Evolutionary conservation across 352 stramenopile species (phyloP), one percentile per base, ranked within the genome.

Genomic region (Pythium brachiatum): DNA sequence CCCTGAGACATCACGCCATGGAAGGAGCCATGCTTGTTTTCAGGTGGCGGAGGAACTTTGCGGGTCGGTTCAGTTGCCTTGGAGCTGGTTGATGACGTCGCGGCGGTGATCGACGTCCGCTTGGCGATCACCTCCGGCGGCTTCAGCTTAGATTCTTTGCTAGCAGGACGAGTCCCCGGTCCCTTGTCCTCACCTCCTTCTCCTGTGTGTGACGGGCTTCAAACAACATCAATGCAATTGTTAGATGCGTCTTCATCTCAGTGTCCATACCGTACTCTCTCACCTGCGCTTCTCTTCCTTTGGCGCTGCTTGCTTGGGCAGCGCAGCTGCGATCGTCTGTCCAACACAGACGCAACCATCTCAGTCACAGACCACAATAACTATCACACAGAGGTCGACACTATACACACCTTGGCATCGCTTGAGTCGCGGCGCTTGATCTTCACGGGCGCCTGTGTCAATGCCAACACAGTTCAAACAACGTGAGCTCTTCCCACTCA

Each of bases 111-210:
- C 15, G 64, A 63, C 3, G 20, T 59, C 23, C 51, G 18, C 52
- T 62, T 53, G 9, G 56, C 48, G 51, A 68, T 36, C 47, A 63
- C 61, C 64, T 88, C 82, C 8, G 82, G 78, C 31, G 84, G 82
- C 67, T 86, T 89, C 7, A 89, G 70, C 58, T 89, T 91, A n/a
- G 82, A 89, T 58, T 88, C 79, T 59, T 86, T 87, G 26, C 55
- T 74, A 8, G 57, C 54, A 3, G 53, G 64, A 11, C 70, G 60
- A 7, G n/a, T 29, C 0, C 34, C n/a, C 11, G 20, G 18, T 5
- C 31, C 44, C 2, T 53, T 62, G 0, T 70, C 53, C 44, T 73
- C 66, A n/a, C 62, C 57, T 2, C 29, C 43, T 41, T 74, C 72
- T n/a, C 36, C 15, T 12, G 76, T 70, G 8, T 53, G 57, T 1